Evolutionary conservation across 805 yeast species (phyloP).

Genomic region (Huiozyma sinensis): DNA sequence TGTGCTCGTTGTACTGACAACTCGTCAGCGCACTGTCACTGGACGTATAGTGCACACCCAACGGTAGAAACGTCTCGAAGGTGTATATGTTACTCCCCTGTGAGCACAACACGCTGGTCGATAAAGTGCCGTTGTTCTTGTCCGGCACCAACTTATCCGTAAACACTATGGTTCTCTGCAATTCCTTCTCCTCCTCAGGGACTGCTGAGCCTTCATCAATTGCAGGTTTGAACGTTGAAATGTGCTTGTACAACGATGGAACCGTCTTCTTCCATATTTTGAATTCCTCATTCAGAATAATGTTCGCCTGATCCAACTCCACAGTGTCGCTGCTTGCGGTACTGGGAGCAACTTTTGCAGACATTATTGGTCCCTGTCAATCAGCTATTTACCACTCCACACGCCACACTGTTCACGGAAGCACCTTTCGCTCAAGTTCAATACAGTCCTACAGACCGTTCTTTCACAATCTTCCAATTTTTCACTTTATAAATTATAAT

Average conservation of each 20-base stretch:
- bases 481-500: too few relatives aligned
- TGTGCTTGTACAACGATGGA: constrained; percentile 51
- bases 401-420: too few relatives aligned
- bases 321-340: too few relatives aligned
- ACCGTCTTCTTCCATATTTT: constrained; percentile 77
- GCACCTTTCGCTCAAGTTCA: too few relatives aligned
- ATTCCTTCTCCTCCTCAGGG: background rate
- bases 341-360: too few relatives aligned
- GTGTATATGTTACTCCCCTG: constrained; percentile 22
- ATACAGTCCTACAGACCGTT: too few relatives aligned
- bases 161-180: constrained; percentile 19
- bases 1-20: constrained; percentile 2
- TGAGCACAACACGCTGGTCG: constrained; percentile 19
- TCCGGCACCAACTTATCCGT: constrained; percentile 17
- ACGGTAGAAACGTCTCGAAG: constrained; percentile 20
- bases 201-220: constrained; percentile 7
- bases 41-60: constrained; percentile 13
- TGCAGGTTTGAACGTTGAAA: constrained; percentile 29
- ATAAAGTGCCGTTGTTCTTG: constrained; percentile 17
- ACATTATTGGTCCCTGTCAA: too few relatives aligned
- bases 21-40: background rate
- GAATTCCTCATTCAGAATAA: constrained; percentile 52
- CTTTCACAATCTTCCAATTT: too few relatives aligned
- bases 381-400: too few relatives aligned
- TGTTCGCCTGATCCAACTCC: too few relatives aligned